A percentile compares a stretch with the other conserved stretches of the same genome.
Conservation (phyloP, 805 yeast species). For the Spathaspora passalidarum region DNA sequence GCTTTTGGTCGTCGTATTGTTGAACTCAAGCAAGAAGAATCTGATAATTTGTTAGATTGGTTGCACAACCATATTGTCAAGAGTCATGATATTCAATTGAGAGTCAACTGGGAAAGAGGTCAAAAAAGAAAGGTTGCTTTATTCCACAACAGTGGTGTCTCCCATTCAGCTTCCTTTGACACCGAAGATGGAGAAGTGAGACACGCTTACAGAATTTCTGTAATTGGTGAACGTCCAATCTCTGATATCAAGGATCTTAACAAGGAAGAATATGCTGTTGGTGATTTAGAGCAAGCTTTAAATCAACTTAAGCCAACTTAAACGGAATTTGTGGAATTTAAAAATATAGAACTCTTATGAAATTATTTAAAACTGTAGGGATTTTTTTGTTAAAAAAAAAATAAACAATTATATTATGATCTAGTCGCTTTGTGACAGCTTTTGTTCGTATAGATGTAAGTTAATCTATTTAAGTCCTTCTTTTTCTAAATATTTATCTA, state of each 20-base stretch:
- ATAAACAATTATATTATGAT: no score
- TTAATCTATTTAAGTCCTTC: no score
- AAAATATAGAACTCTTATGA: no score
- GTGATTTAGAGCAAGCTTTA: constrained; percentile 31
- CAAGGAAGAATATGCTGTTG: constrained; percentile 31
- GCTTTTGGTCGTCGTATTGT: constrained; percentile 64
- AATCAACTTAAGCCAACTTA: constrained; percentile 12
- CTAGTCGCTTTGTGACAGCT: no score
- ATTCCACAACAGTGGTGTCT: constrained; percentile 76
- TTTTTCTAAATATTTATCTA: no score
- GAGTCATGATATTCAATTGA: constrained; percentile 59
- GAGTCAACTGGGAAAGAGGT: constrained; percentile 66
- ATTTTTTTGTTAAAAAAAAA: no score
- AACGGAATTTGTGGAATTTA: no score
- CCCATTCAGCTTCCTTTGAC: constrained; percentile 69
- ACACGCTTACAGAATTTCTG: constrained; percentile 73
- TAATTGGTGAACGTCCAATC: constrained; percentile 71
- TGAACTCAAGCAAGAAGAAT: constrained; percentile 72
- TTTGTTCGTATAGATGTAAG: no score
- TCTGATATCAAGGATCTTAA: constrained; percentile 38
- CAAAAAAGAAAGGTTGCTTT: constrained; percentile 54
- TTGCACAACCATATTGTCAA: constrained; percentile 51
- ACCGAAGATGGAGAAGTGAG: constrained; percentile 67
- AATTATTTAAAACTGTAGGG: no score
- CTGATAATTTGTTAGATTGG: constrained; percentile 56